phyloP scores from a whole-genome alignment of 441 rosid genomes.

The Populus hybrid region DNA sequence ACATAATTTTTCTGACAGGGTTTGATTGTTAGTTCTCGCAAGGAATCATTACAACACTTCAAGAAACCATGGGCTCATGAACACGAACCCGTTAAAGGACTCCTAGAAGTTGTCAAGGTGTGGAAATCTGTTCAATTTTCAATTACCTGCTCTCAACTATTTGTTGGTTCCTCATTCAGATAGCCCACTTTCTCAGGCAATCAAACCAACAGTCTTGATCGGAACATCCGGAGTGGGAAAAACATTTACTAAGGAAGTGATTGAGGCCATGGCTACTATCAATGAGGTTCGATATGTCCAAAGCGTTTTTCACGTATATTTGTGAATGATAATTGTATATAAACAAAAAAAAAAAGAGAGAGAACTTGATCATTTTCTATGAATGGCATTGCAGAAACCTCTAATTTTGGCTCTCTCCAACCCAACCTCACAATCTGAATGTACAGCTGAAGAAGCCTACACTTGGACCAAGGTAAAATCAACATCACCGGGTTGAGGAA shows the following conservation, averaged over 20 bases:
- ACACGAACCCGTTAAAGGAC: slow-evolving; percentile 55
- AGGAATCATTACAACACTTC: slow-evolving; percentile 79
- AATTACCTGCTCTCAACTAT: background rate
- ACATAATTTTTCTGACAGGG: slow-evolving; percentile 42
- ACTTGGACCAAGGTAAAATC: slow-evolving; percentile 67
- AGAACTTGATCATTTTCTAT: background rate
- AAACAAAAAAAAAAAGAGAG: background rate
- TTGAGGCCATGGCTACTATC: slow-evolving; percentile 69
- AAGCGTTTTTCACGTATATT: background rate
- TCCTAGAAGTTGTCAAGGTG: slow-evolving; percentile 71
- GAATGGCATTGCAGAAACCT: slow-evolving; percentile 57
- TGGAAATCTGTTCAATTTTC: background rate
- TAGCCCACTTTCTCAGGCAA: slow-evolving; percentile 43
- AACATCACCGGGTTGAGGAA: background rate
- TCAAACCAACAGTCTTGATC: slow-evolving; percentile 83
- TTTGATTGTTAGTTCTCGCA: slow-evolving; percentile 68
- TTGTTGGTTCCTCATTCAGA: slow-evolving; percentile 7
- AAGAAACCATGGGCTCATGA: slow-evolving; percentile 93
- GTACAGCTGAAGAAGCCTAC: slow-evolving; percentile 94
- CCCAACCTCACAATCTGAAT: slow-evolving; percentile 91
- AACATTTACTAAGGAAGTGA: slow-evolving; percentile 75
- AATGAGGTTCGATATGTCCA: slow-evolving; percentile 56
- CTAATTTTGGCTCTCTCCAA: slow-evolving; percentile 83
- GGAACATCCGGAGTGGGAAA: slow-evolving; percentile 90
- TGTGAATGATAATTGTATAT: background rate